phyloP scores from a whole-genome alignment of 106 monocot species.

The Agapanthus africanus region DNA sequence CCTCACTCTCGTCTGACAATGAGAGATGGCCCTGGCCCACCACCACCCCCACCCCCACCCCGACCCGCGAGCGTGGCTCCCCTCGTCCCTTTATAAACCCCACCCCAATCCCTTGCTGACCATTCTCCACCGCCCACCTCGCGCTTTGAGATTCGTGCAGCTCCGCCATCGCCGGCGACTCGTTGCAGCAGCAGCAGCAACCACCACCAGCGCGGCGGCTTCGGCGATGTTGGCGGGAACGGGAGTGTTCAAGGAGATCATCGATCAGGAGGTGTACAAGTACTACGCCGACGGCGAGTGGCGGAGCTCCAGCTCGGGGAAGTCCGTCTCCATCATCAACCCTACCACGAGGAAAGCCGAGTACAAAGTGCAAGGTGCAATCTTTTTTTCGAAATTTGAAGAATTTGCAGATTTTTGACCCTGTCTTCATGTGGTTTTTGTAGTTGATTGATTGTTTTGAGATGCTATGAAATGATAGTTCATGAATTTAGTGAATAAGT shows the following conservation, averaged over 20 bases:
- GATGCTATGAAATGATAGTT: too few relatives aligned
- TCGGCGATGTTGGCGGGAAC: constrained; percentile 41
- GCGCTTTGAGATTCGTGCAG: background rate
- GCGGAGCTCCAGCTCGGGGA: constrained; percentile 70
- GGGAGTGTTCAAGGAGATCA: constrained; percentile 73
- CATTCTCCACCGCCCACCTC: background rate
- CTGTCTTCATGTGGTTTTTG: background rate
- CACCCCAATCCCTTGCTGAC: too few relatives aligned
- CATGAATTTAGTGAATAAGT: too few relatives aligned
- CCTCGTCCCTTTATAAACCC: background rate
- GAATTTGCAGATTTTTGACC: too few relatives aligned
- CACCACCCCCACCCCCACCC: background rate
- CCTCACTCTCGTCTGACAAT: background rate
- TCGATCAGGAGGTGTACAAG: constrained; percentile 80
- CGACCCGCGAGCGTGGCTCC: background rate
- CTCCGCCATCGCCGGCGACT: background rate
- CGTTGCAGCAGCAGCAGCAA: background rate
- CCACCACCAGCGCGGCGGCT: background rate
- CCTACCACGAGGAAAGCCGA: constrained; percentile 74
- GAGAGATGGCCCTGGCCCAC: constrained; percentile 8
- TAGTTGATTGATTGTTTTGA: background rate
- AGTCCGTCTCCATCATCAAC: constrained; percentile 81
- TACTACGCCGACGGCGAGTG: constrained; percentile 91
- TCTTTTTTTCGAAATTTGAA: too few relatives aligned
- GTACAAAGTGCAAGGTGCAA: constrained; percentile 83